phyloP scores from a whole-genome alignment of 2,329 filamentous ascomycete genomes.

The Aspergillus piperis region DNA sequence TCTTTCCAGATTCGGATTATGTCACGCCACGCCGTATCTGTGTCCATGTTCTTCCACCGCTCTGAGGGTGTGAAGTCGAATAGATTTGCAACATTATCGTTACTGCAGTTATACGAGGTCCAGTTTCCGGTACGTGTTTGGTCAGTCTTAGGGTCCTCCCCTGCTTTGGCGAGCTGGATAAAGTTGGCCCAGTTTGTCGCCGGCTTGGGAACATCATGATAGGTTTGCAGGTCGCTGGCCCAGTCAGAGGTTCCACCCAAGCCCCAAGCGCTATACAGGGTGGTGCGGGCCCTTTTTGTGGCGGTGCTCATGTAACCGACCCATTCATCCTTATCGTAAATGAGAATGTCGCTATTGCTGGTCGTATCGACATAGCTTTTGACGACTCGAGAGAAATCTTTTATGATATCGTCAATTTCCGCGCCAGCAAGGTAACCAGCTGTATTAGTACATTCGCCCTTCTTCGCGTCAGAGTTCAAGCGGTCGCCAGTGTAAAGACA shows the following conservation, averaged over 20 bases:
- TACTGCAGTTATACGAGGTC: not conserved
- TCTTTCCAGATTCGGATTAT: not conserved
- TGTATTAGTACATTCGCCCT: conserved; percentile 39
- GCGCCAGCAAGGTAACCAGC: conserved; percentile 44
- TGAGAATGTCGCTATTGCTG: not conserved
- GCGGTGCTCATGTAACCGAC: not conserved
- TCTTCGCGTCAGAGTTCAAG: conserved; percentile 29
- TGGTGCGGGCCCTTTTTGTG: not conserved
- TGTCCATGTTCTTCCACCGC: not conserved
- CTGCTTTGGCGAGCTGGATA: not conserved
- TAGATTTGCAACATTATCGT: not conserved
- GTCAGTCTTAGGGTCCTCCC: not conserved
- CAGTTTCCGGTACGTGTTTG: not conserved
- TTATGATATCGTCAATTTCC: conserved; percentile 36
- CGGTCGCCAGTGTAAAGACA: conserved; percentile 38
- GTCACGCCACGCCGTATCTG: not conserved
- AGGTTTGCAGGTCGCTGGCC: not conserved
- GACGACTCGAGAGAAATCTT: not conserved
- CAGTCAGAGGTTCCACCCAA: not conserved
- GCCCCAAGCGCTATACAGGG: not conserved
- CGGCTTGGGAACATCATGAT: not conserved
- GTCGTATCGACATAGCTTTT: not conserved
- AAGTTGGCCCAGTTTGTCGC: not conserved
- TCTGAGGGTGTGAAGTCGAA: not conserved
- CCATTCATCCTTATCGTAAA: not conserved